Base-by-base conservation (phyloP, 1,284 basidiomycete species). In the Ceratobasidium sp. region DNA sequence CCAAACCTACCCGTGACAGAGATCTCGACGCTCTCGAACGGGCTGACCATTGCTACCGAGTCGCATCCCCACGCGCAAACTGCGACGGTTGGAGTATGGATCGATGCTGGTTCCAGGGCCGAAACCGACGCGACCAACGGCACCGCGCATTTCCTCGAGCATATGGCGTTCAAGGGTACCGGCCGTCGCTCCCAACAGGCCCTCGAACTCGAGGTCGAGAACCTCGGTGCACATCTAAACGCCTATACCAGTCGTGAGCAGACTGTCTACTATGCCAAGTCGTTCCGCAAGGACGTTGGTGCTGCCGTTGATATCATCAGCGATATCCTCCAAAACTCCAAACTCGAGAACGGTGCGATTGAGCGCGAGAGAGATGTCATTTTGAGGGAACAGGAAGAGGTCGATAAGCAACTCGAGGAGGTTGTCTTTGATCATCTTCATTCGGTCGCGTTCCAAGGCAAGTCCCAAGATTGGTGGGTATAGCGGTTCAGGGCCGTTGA, bases 241-340 rank as follows among this genome's bases (percentile, higher is more conserved):
- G 97, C 97, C 71, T 99, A 98, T 85, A 99, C 97, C 21, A 98
- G 96, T 52, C 90, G 97, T 76, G 97, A 99, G 84, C 97, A 99
- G 84, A 99, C 97, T 36, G 96, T 98, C 76, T 99, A 98, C 86
- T 98, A 98, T 81, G 97, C 97, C 80, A 98, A 98, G 88, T 92
- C 93, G 80, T 99, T 99, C 89, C 89, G 92, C 81, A 93, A 97
- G 86, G 97, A 99, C 81, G 94, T 98, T 21, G 88, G 90, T 39
- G 87, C 88, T 74, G 90, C 94, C 36, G 96, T 99, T 74, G 95
- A 98, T 83, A 97, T 99, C 84, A 95, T 99, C 81, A 93, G 93
- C 78, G 97, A 99, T 83, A 99, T 99, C 78, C 88, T 99, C 61
- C 96, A 98, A 83, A 97, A 97, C 84, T 97, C 95, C 45, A 98